phyloP scores from a whole-genome alignment of 257 asterid genomes.

The Solanum stenotomum region DNA sequence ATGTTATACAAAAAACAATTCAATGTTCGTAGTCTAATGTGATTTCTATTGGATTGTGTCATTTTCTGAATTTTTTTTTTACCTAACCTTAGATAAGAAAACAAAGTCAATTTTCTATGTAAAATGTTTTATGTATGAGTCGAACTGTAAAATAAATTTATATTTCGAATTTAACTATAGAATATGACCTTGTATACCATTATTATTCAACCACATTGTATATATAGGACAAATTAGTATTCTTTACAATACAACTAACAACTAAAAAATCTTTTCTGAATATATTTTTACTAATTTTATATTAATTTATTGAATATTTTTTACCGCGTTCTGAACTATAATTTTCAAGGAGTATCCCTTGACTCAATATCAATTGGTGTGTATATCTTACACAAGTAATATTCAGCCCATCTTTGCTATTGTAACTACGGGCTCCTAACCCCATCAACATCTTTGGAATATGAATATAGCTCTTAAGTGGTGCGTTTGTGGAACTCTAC shows the following conservation, averaged over 20 bases:
- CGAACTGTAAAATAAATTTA: no score
- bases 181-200: background rate
- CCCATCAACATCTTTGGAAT: no score
- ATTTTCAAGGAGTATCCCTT: background rate
- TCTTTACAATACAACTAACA: background rate
- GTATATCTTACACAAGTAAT: background rate
- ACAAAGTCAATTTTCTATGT: background rate
- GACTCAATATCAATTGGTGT: background rate
- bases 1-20: no score
- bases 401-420: no score
- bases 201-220: no score
- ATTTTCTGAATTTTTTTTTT: no score
- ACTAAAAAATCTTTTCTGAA: no score
- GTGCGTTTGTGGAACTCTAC: background rate
- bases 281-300: no score
- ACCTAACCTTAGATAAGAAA: background rate
- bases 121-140: background rate
- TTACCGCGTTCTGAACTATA: background rate
- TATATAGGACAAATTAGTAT: no score
- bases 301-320: no score
- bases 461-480: no score
- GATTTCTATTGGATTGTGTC: background rate
- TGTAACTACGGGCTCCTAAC: no score
- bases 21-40: background rate
- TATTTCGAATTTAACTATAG: background rate